Base-by-base conservation (phyloP, 73 alveolate genomes). In the Durusdinium trenchii region DNA sequence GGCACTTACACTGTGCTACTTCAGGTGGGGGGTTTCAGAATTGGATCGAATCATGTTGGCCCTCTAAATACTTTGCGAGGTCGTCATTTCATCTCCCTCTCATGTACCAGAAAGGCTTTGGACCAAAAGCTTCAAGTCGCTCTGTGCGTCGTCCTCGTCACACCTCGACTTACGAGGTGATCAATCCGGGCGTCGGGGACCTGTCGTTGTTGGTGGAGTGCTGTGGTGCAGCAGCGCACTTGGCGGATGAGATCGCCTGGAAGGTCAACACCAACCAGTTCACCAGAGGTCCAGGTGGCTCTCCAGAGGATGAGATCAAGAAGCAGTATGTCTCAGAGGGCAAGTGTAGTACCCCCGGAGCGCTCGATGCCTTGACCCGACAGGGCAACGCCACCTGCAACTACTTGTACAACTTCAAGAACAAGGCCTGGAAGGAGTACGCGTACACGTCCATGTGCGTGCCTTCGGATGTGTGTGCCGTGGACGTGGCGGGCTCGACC, bases 401-500 rank as follows among this genome's bases (percentile, higher is more conserved):
- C 94, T 84, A 84, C 76, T 3, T 51, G 42, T 84, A 84, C 75
- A 51, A 28, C 76, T 84, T 84, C 45, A 26, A 30, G 52, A 84
- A 84, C 76, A 84, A 52, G 94, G 94, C 32, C 38, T 84, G 94
- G 94, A n/a, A 10, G 42, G 35, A 3, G 28, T 51, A 51, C 52
- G 3, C 50, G 50, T 35, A 84, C 76, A 51, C 94, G 28, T 73
- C 94, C 69, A 38, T 45, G 42, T 84, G 94, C 94, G 54, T 84
- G 36, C 78, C 94, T 75, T 50, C 76, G 45, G 94, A 84, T 62
- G 94, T 84, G 1, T 84, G 94, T 75, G 3, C 94, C 48, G 94
- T 51, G n/a, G 94, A 84, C 38, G 94, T 84, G 40, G 94, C 36
- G 10, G 94, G 94, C 20, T 50, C 75, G 10, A 84, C 94, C 94